Evolutionary conservation across 345 rosid species (phyloP), one percentile per base, ranked within the genome.

Genomic region (Citrus mangshanensis): DNA sequence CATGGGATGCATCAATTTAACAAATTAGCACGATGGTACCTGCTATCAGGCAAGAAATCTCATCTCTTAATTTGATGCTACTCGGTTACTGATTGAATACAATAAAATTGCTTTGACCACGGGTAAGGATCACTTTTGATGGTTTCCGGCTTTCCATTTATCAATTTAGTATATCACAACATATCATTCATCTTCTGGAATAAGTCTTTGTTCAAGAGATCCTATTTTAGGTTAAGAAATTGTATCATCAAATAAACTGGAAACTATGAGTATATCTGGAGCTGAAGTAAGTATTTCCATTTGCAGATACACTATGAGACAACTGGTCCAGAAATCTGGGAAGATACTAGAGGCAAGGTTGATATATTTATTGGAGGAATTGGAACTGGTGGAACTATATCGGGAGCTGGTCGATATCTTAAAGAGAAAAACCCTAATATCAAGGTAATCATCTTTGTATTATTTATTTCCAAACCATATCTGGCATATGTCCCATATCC

Each of bases 321-420:
- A 27, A 92, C 97, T 65, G 97, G 97, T 78, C 97, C 97, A 34
- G 97, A 92, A 84, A 92, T 92, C 34, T 92, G 97, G 97, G 94
- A 91, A 58, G 97, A 91, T 79, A 89, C 95, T 7, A 89, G 85
- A 78, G 98, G 98, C 74, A 91, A 92, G 78, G 89, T 95, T 64
- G 97, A 95, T 82, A 88, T 87, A 75, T 80, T 93, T 70, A 75
- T 95, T 86, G 90, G 91, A 0, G 98, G 97, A 59, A 88, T 95
- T 68, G 98, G 99, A 79, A 95, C 98, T 63, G 97, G 95, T 76
- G 99, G 99, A 78, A 95, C 98, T 16, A 86, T 92, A 62, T 67
- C 92, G 24, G 99, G 98, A 51, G 95, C 85, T 59, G 93, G 99
- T 46, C 88, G 70, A 64, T 95, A 77, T 81, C 86, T 92, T 22